Percentiles rank a stretch among this genome's conserved stretches.
Conservation (phyloP, 768 basidiomycete species). For the Hirschioporus abietinus region DNA sequence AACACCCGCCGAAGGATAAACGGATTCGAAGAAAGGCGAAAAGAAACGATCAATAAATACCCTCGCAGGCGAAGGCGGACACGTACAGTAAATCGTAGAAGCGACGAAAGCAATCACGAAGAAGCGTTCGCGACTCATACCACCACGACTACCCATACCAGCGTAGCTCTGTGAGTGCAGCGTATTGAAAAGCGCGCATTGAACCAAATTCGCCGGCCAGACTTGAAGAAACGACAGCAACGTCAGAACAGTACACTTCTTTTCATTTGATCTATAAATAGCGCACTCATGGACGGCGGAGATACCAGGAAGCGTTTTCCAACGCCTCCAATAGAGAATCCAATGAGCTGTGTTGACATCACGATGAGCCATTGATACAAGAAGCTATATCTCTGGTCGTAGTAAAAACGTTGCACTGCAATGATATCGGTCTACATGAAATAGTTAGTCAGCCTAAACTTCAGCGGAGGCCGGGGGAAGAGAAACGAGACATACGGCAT, state of each 20-base stretch:
- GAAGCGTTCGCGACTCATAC: slow-evolving; percentile 27
- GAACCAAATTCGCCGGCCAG: slow-evolving; percentile 23
- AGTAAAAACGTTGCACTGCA: slow-evolving; percentile 41
- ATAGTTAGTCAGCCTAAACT: neutral
- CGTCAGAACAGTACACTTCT: slow-evolving; percentile 10
- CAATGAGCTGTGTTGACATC: slow-evolving; percentile 21
- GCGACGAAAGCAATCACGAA: slow-evolving; percentile 25
- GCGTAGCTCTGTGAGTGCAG: slow-evolving; percentile 20
- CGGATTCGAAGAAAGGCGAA: neutral
- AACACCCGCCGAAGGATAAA: neutral
- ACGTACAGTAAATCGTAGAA: slow-evolving; percentile 20
- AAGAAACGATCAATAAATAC: neutral
- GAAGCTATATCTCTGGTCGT: slow-evolving; percentile 33
- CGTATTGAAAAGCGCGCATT: slow-evolving; percentile 27
- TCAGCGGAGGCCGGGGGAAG: neutral
- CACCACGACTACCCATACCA: slow-evolving; percentile 19
- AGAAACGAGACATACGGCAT: slow-evolving; percentile 20
- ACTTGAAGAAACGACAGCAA: slow-evolving; percentile 13
- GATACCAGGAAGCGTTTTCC: slow-evolving; percentile 26
- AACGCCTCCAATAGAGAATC: slow-evolving; percentile 18
- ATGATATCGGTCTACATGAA: slow-evolving; percentile 35
- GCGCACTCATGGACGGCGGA: slow-evolving; percentile 25
- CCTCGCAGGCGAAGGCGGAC: neutral
- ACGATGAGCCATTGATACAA: slow-evolving; percentile 26
- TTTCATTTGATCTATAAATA: slow-evolving; percentile 11